Evolutionary conservation across 2,329 filamentous ascomycete species (phyloP).

Genomic region (Madurella mycetomatis): DNA sequence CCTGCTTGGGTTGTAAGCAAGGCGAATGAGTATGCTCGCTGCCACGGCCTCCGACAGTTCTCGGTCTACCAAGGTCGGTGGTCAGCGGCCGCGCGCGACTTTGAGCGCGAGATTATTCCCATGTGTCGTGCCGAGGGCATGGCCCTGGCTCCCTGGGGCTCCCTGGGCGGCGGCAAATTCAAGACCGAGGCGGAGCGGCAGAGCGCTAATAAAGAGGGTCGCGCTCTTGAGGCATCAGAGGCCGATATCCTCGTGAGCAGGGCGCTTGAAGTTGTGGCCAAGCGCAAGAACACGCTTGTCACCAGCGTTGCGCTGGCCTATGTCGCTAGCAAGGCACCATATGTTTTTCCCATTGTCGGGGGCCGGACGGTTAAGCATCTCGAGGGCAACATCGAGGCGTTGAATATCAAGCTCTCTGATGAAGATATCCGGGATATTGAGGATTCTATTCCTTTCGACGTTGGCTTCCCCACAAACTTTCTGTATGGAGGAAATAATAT

Average conservation of each 20-base stretch:
- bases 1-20: slow-evolving; percentile 54
- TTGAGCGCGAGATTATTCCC: slow-evolving; percentile 64
- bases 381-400: slow-evolving; percentile 63
- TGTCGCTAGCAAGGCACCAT: slow-evolving; percentile 65
- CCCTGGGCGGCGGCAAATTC: slow-evolving; percentile 43
- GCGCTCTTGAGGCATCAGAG: slow-evolving; percentile 34
- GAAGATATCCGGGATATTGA: slow-evolving; percentile 52
- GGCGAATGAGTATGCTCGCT: slow-evolving; percentile 54
- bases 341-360: slow-evolving; percentile 70
- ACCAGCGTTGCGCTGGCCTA: slow-evolving; percentile 62
- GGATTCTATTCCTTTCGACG: background rate
- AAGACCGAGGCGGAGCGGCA: slow-evolving; percentile 33
- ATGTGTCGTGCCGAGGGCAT: slow-evolving; percentile 56
- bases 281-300: slow-evolving; percentile 39
- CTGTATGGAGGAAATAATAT: background rate
- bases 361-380: slow-evolving; percentile 66
- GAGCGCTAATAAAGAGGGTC: slow-evolving; percentile 28
- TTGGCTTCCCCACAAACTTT: slow-evolving; percentile 1
- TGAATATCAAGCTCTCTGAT: slow-evolving; percentile 54
- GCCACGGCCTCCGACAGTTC: slow-evolving; percentile 56
- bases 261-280: slow-evolving; percentile 47
- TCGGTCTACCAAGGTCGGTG: slow-evolving; percentile 61
- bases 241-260: slow-evolving; percentile 45
- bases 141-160: slow-evolving; percentile 52
- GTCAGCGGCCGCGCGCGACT: slow-evolving; percentile 55